Evolutionary conservation across 2,329 filamentous ascomycete genomes (phyloP).

Genomic region (Cladophialophora bantiana): DNA sequence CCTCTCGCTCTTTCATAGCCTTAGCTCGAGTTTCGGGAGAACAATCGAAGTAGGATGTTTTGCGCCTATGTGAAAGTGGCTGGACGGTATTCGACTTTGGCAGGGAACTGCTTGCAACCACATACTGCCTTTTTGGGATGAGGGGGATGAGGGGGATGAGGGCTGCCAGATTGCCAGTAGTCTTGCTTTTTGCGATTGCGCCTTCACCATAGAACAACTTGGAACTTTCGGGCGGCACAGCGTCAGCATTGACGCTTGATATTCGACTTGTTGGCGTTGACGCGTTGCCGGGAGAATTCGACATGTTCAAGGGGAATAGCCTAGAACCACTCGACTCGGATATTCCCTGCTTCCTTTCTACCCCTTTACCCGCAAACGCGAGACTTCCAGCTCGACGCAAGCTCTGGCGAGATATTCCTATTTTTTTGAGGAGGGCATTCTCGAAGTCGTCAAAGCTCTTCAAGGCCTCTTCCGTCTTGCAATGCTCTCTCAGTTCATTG

Average conservation of each 20-base stretch:
- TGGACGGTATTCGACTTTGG: slow-evolving; percentile 8
- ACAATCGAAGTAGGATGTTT: slow-evolving; percentile 28
- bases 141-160: slow-evolving; percentile 27
- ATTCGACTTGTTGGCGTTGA: slow-evolving; percentile 29
- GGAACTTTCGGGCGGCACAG: slow-evolving; percentile 18
- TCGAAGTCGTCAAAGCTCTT: slow-evolving; percentile 37
- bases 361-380: background rate
- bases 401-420: slow-evolving; percentile 17
- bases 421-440: slow-evolving; percentile 21
- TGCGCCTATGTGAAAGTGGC: slow-evolving; percentile 10
- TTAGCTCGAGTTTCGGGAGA: slow-evolving; percentile 26
- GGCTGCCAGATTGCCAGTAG: slow-evolving; percentile 35
- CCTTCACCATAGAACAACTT: slow-evolving; percentile 27
- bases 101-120: slow-evolving; percentile 4
- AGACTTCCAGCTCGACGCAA: slow-evolving; percentile 23
- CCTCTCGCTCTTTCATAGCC: slow-evolving; percentile 25
- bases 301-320: slow-evolving; percentile 13
- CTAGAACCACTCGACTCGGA: slow-evolving; percentile 18
- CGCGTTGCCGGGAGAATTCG: slow-evolving; percentile 16
- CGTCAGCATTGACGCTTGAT: slow-evolving; percentile 35
- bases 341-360: background rate
- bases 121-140: slow-evolving; percentile 20
- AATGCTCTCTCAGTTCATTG: slow-evolving; percentile 29
- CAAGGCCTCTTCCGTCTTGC: slow-evolving; percentile 31
- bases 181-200: slow-evolving; percentile 37